Percentiles rank a stretch among this genome's conserved stretches.
phyloP scores from a whole-genome alignment of 164 flowering plant genomes.

The Cinnamomum chago region DNA sequence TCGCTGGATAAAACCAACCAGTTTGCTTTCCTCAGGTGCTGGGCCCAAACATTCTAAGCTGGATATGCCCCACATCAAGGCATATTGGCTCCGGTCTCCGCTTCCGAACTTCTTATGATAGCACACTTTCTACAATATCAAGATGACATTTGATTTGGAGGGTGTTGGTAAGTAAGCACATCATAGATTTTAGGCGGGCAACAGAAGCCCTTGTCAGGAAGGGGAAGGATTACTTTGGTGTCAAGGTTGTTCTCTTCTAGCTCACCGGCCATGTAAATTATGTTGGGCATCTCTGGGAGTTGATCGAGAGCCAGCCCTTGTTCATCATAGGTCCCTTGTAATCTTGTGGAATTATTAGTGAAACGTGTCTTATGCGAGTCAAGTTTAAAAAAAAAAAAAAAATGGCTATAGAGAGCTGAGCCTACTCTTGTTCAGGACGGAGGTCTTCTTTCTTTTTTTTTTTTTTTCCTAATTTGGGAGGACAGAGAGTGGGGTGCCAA shows the following conservation, averaged over 20 bases:
- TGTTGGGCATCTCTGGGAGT: background rate
- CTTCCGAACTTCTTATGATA: slow-evolving; percentile 59
- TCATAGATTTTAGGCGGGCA: too few species aligned
- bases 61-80: slow-evolving; percentile 71
- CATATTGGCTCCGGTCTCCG: slow-evolving; percentile 79
- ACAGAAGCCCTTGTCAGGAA: background rate
- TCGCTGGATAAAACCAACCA: background rate
- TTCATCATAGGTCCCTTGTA: background rate
- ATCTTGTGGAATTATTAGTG: too few species aligned
- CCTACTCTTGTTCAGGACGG: too few species aligned
- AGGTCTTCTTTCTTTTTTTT: too few species aligned
- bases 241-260: background rate
- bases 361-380: too few species aligned
- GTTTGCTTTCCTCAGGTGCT: slow-evolving; percentile 46
- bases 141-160: slow-evolving; percentile 10
- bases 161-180: background rate
- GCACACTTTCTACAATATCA: slow-evolving; percentile 3
- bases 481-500: too few species aligned
- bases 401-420: too few species aligned
- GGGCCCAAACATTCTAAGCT: slow-evolving; percentile 68
- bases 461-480: too few species aligned
- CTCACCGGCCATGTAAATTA: slow-evolving; percentile 2
- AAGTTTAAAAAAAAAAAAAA: too few species aligned
- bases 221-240: background rate
- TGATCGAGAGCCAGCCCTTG: background rate